These are phyloP conservation scores for Emericellopsis atlantica DNA, from an alignment of 2,329 filamentous ascomycete species.

Conservation along the genomic window DNA sequence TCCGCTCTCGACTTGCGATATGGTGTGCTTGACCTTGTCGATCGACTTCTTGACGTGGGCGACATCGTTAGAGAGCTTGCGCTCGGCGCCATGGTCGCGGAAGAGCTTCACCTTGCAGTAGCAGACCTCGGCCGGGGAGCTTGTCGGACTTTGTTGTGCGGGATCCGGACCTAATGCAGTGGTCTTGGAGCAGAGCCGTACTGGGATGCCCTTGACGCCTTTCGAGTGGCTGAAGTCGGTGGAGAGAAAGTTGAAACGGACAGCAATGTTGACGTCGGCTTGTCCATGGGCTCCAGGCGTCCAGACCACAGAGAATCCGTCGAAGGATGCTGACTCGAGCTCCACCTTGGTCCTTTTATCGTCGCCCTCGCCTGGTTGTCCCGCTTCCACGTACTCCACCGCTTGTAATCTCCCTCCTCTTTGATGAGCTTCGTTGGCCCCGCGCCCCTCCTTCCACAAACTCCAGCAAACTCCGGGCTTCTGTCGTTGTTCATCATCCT, in stretches of 20 bases:
- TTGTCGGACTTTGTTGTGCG: slow-evolving; percentile 25
- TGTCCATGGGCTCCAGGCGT: slow-evolving; percentile 56
- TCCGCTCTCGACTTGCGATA: slow-evolving; percentile 61
- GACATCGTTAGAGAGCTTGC: slow-evolving; percentile 88
- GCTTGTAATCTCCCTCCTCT: slow-evolving; percentile 85
- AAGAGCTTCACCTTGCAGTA: slow-evolving; percentile 97
- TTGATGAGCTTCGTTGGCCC: slow-evolving; percentile 91
- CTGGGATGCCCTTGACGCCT: slow-evolving; percentile 93
- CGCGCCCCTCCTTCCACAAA: slow-evolving; percentile 90
- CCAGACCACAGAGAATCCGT: slow-evolving; percentile 89
- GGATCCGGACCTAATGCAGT: background rate
- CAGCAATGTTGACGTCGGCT: slow-evolving; percentile 72
- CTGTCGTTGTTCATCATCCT: slow-evolving; percentile 84
- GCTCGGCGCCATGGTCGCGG: slow-evolving; percentile 87
- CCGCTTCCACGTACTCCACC: slow-evolving; percentile 76
- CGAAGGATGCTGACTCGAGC: slow-evolving; percentile 70
- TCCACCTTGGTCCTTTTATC: slow-evolving; percentile 58
- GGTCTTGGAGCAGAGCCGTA: slow-evolving; percentile 86
- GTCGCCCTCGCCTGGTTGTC: slow-evolving; percentile 45
- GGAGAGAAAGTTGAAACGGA: slow-evolving; percentile 96
- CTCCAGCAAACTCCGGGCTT: slow-evolving; percentile 76
- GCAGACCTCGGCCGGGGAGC: slow-evolving; percentile 56
- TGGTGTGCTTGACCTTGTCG: slow-evolving; percentile 91
- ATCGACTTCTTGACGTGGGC: slow-evolving; percentile 94
- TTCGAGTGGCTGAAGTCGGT: slow-evolving; percentile 99